A percentile compares a stretch with the other conserved stretches of the same genome.
Evolutionary conservation across 2,329 filamentous ascomycete species (phyloP).

Genomic region (Fusarium sarcochroum): DNA sequence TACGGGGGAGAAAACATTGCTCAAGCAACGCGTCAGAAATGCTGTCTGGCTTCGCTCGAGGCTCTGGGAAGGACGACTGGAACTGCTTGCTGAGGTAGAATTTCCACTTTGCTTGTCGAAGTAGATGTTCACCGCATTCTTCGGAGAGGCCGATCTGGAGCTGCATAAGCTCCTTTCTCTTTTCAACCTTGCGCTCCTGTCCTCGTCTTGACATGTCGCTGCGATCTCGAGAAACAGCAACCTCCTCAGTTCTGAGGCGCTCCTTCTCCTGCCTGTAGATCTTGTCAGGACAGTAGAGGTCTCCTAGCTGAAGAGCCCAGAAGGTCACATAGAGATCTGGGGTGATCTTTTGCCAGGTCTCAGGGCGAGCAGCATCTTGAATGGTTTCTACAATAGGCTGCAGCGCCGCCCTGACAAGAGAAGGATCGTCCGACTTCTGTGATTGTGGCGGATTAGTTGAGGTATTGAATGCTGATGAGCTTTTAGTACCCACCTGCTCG

Average conservation of each 20-base stretch:
- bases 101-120: conserved; percentile 76
- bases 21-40: conserved; percentile 86
- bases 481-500: conserved; percentile 52
- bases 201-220: conserved; percentile 79
- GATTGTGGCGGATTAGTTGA: conserved; percentile 43
- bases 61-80: conserved; percentile 80
- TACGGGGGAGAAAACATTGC: conserved; percentile 90
- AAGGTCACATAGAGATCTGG: conserved; percentile 90
- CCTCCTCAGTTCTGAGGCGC: conserved; percentile 75
- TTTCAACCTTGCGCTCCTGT: conserved; percentile 73
- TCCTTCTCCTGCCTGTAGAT: conserved; percentile 85
- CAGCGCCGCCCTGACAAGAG: conserved; percentile 60
- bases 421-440: conserved; percentile 55
- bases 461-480: conserved; percentile 22
- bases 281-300: conserved; percentile 81
- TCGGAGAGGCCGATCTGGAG: conserved; percentile 78
- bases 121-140: conserved; percentile 79
- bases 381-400: conserved; percentile 81
- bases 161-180: conserved; percentile 77
- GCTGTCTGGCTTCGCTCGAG: conserved; percentile 72
- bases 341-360: conserved; percentile 78
- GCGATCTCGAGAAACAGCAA: conserved; percentile 77
- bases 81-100: conserved; percentile 82
- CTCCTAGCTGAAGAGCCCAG: conserved; percentile 89
- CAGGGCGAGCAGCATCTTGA: conserved; percentile 70